Evolutionary conservation across 306 rosid genomes (phyloP).

Genomic region (Nissolia schottii): DNA sequence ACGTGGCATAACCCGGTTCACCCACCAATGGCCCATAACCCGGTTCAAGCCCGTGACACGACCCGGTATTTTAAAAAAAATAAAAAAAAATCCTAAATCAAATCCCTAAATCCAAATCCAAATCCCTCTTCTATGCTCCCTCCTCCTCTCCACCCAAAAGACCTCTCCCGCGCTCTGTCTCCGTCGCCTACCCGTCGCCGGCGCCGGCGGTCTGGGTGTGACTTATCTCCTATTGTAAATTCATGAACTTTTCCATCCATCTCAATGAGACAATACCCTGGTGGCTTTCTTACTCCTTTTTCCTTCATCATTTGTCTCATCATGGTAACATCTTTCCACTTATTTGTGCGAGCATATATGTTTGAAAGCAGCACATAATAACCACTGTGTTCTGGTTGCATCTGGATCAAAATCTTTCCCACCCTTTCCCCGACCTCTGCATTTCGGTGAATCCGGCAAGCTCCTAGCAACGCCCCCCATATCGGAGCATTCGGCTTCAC

Average conservation of each 20-base stretch:
- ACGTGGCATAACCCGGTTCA: no score
- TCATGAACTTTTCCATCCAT: slow-evolving; percentile 40
- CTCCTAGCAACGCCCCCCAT: slow-evolving; percentile 50
- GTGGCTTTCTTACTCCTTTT: slow-evolving; percentile 37
- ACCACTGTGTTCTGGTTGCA: slow-evolving; percentile 48
- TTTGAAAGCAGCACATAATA: slow-evolving; percentile 43
- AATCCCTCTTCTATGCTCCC: no score
- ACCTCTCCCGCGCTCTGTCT: no score
- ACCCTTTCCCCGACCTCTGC: slow-evolving; percentile 34
- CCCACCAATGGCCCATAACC: no score
- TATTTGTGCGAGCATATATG: slow-evolving; percentile 39
- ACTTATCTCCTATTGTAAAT: slow-evolving; percentile 36
- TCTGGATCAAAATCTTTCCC: slow-evolving; percentile 41
- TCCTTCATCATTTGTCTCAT: slow-evolving; percentile 39
- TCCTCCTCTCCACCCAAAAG: no score
- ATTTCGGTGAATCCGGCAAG: slow-evolving; percentile 45
- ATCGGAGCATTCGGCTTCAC: slow-evolving; percentile 43
- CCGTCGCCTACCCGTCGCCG: no score
- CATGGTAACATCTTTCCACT: slow-evolving; percentile 38
- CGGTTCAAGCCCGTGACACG: no score
- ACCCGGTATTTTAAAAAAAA: no score
- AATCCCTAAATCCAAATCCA: no score
- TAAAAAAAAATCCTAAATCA: no score
- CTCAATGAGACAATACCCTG: slow-evolving; percentile 44
- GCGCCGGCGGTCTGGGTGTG: slow-evolving; percentile 51